These are phyloP conservation scores for Metarhizium album DNA, from an alignment of 2,329 filamentous ascomycete genomes.

Conservation along the genomic window DNA sequence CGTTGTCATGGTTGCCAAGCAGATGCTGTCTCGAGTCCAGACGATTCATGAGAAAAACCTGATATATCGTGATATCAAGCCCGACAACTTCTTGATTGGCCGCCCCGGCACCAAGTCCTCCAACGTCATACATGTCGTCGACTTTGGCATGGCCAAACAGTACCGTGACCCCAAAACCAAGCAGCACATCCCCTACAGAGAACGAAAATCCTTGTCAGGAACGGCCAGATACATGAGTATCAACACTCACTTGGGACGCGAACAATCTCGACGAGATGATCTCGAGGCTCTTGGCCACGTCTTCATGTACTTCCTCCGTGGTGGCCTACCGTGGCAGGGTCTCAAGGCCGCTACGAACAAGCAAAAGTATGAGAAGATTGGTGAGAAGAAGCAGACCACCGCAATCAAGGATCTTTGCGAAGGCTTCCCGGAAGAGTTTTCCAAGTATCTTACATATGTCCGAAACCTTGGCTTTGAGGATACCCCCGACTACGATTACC, in stretches of 20 bases:
- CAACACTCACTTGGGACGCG: constrained; percentile 93
- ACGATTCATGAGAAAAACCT: constrained; percentile 99
- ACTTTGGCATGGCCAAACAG: constrained; percentile 99
- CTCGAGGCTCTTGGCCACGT: constrained; percentile 76
- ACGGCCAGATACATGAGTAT: constrained; percentile 99
- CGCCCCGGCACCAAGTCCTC: constrained; percentile 89
- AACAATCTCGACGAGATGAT: constrained; percentile 93
- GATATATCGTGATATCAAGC: constrained; percentile 99
- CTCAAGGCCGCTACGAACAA: constrained; percentile 69
- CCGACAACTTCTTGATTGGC: constrained; percentile 99
- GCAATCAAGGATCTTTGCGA: constrained; percentile 95
- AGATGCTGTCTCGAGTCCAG: constrained; percentile 97
- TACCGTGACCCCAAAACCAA: constrained; percentile 98
- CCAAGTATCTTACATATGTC: constrained; percentile 94
- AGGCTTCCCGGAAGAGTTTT: constrained; percentile 93
- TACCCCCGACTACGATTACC: constrained; percentile 95
- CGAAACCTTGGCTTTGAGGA: constrained; percentile 98
- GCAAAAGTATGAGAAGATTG: constrained; percentile 99
- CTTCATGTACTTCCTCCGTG: constrained; percentile 66
- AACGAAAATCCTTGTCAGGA: constrained; percentile 91
- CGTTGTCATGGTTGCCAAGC: constrained; percentile 88
- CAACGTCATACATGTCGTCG: constrained; percentile 96
- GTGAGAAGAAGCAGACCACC: constrained; percentile 99
- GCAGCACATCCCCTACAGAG: constrained; percentile 95
- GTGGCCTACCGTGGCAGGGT: constrained; percentile 61